Percentiles rank a stretch among this genome's conserved stretches.
Evolutionary conservation across 1,284 basidiomycete species (phyloP).

Genomic region (Ceraceosorus bombacis): DNA sequence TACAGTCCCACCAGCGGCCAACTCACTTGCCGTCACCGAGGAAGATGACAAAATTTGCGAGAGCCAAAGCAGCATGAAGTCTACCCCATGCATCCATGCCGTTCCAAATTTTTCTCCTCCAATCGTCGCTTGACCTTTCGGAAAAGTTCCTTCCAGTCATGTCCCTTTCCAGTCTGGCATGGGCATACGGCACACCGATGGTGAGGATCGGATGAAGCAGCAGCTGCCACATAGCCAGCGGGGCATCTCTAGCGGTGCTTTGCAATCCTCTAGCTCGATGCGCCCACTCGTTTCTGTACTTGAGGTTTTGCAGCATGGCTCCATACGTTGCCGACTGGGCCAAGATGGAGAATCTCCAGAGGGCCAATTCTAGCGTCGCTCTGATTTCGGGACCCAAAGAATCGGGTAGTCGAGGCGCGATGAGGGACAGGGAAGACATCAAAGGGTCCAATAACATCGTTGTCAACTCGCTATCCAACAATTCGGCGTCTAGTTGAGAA

Average conservation of each 20-base stretch:
- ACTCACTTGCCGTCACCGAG: slow-evolving; percentile 74
- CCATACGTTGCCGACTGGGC: slow-evolving; percentile 77
- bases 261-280: slow-evolving; percentile 23
- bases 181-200: slow-evolving; percentile 69
- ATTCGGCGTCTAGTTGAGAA: slow-evolving; percentile 82
- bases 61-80: slow-evolving; percentile 56
- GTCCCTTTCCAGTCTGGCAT: slow-evolving; percentile 64
- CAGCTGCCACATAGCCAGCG: slow-evolving; percentile 30
- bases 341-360: slow-evolving; percentile 81
- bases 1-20: neutral
- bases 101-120: slow-evolving; percentile 64
- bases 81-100: slow-evolving; percentile 63
- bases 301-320: slow-evolving; percentile 77
- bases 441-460: slow-evolving; percentile 77
- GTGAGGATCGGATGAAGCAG: slow-evolving; percentile 65
- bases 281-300: slow-evolving; percentile 49
- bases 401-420: slow-evolving; percentile 59
- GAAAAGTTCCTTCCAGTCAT: slow-evolving; percentile 82
- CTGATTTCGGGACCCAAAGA: slow-evolving; percentile 73
- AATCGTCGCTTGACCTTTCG: slow-evolving; percentile 52
- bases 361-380: slow-evolving; percentile 65
- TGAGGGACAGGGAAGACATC: slow-evolving; percentile 57
- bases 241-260: slow-evolving; percentile 33
- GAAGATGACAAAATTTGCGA: slow-evolving; percentile 74
- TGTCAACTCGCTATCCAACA: slow-evolving; percentile 82